phyloP scores from a whole-genome alignment of 331 rosid genomes.

The Stylosanthes scabra region DNA sequence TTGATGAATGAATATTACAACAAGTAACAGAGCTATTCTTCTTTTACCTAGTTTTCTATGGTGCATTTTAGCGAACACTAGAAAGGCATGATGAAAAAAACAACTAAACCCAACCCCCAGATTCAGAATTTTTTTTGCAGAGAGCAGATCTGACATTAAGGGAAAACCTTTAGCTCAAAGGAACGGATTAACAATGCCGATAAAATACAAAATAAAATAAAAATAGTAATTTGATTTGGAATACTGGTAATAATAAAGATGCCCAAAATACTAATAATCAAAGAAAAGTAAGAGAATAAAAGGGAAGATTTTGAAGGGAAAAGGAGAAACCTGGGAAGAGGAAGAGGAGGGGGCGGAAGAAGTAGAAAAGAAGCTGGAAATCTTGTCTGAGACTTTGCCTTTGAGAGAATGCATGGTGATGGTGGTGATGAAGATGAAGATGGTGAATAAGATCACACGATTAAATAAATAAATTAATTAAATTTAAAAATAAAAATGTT shows the following conservation, averaged over 20 bases:
- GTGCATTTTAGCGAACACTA: constrained; percentile 6
- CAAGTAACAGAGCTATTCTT: background rate
- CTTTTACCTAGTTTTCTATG: background rate
- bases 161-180: constrained; percentile 1
- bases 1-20: background rate
- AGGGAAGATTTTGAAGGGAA: background rate
- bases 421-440: background rate
- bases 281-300: too few species aligned
- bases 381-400: constrained; percentile 68
- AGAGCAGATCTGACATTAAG: constrained; percentile 38
- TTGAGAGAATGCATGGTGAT: constrained; percentile 64
- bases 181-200: constrained; percentile 32
- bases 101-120: constrained; percentile 22
- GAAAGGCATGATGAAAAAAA: background rate
- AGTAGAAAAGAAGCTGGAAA: constrained; percentile 66
- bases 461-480: too few species aligned
- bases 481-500: too few species aligned
- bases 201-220: constrained; percentile 8
- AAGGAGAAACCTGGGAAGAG: constrained; percentile 51
- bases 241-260: constrained; percentile 1
- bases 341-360: constrained; percentile 53
- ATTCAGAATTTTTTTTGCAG: constrained; percentile 16
- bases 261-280: too few species aligned
- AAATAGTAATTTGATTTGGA: background rate
- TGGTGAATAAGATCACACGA: too few species aligned